Percentiles rank a stretch among this genome's conserved stretches.
phyloP scores from a whole-genome alignment of 2,329 filamentous ascomycete species.

The Aspergillus versicolor region DNA sequence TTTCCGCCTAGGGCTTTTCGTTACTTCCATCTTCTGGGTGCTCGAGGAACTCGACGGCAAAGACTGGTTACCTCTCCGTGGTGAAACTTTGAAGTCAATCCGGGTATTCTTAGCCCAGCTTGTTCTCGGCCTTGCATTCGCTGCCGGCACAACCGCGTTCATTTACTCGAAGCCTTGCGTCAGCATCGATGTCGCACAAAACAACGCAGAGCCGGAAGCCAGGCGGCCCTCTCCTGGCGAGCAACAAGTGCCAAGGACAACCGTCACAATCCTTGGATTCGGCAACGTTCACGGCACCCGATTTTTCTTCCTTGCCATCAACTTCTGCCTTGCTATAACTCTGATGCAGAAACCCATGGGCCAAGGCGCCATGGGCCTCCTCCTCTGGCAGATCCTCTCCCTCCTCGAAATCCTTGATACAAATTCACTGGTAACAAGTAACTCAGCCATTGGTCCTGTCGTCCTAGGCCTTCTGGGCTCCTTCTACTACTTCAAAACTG shows the following conservation, averaged over 20 bases:
- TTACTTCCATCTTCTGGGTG: slow-evolving; percentile 81
- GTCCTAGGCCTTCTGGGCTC: slow-evolving; percentile 85
- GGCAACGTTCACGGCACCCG: slow-evolving; percentile 89
- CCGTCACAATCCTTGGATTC: slow-evolving; percentile 82
- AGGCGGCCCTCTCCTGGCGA: slow-evolving; percentile 39
- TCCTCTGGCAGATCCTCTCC: slow-evolving; percentile 86
- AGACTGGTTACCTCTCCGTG: slow-evolving; percentile 70
- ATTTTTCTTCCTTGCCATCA: slow-evolving; percentile 79
- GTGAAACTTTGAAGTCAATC: slow-evolving; percentile 66
- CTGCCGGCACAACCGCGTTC: slow-evolving; percentile 81
- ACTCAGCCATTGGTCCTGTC: slow-evolving; percentile 72
- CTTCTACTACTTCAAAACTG: slow-evolving; percentile 97
- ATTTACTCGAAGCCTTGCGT: slow-evolving; percentile 83
- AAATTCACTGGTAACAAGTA: slow-evolving; percentile 60
- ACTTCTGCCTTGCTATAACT: slow-evolving; percentile 73
- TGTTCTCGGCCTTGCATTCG: slow-evolving; percentile 74
- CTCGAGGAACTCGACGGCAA: slow-evolving; percentile 83
- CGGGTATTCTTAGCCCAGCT: slow-evolving; percentile 78
- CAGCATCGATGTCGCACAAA: slow-evolving; percentile 61
- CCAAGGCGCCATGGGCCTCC: slow-evolving; percentile 74
- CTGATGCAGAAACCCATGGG: slow-evolving; percentile 95
- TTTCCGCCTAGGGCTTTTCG: slow-evolving; percentile 71
- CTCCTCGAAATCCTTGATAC: slow-evolving; percentile 65
- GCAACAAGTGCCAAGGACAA: slow-evolving; percentile 38
- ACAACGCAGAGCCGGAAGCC: slow-evolving; percentile 39